Conservation (phyloP, 1,284 basidiomycete species). For the Marasmius oreades region DNA sequence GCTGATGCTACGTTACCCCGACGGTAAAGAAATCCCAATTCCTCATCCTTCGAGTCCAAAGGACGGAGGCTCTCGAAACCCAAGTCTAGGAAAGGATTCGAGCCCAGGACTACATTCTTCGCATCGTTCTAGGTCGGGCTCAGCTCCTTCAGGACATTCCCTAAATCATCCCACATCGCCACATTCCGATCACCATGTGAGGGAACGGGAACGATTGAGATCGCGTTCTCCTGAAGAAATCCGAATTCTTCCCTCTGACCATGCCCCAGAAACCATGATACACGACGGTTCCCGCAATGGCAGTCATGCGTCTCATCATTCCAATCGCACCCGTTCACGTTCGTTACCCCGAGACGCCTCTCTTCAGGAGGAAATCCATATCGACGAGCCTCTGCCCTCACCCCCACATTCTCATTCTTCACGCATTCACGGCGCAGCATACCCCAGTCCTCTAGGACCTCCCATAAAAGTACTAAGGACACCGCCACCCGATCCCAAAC, state of each 20-base stretch:
- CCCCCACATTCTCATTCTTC: conserved; percentile 19
- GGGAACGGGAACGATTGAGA: conserved; percentile 19
- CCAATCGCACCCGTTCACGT: conserved; percentile 34
- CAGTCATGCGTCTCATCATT: conserved; percentile 20
- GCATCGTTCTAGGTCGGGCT: conserved; percentile 12
- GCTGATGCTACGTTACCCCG: conserved; percentile 65
- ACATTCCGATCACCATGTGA: conserved; percentile 10
- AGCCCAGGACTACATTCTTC: conserved; percentile 15
- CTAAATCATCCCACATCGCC: conserved; percentile 19
- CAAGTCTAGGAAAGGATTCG: conserved; percentile 19
- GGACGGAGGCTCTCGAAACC: conserved; percentile 7
- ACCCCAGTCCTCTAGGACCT: conserved; percentile 20
- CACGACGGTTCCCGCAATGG: conserved; percentile 24
- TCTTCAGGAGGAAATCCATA: conserved; percentile 11
- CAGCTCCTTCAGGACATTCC: conserved; percentile 8
- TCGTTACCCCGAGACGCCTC: conserved; percentile 39
- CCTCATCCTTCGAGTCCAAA: conserved; percentile 29
- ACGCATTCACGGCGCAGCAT: conserved; percentile 20
- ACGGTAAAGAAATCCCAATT: conserved; percentile 62
- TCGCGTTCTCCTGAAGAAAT: conserved; percentile 48
- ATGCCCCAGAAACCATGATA: conserved; percentile 19
- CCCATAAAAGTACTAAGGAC: conserved; percentile 13
- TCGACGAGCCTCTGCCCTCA: conserved; percentile 21
- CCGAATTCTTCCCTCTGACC: conserved; percentile 45
- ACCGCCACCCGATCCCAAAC: conserved; percentile 26